Evolutionary conservation across 129 eudicot species (phyloP), one percentile per base, ranked within the genome.

Genomic region (Gnaphalium uliginosum): DNA sequence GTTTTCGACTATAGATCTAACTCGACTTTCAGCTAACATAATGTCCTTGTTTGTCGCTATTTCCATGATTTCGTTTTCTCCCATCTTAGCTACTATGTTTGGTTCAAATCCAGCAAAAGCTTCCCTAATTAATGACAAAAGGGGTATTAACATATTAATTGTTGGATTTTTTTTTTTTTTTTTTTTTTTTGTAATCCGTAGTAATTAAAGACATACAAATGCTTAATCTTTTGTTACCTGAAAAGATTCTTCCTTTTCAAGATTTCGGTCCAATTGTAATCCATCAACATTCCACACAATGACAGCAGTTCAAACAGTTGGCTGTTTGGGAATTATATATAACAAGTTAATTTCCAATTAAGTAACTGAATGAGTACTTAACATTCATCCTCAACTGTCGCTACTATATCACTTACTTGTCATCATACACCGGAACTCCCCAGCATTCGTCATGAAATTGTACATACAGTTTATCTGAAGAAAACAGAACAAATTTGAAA

Each of bases 351-450:
- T 21, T 68, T 17, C 59, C 54, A 14, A 17, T 68, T 79, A 4
- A 9, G 5, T 19, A 18, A 11, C 5, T 14, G 6, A 39, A 0
- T 23, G 9, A 21, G 30, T 22, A 13, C 58, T 27, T 71, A 69
- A 2, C 3, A 18, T 5, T 4, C 25, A n/a, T n/a, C 0, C 30
- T 46, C 7, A 4, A 25, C 26, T 19, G 13, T 50, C 32, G 21
- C 43, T 60, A 66, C 25, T 25, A 8, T 26, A 25, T n/a, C 66
- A 78, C 93, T 84, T 86, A 95, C 99, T 91, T 88, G 81, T 95
- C 99, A 62, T 95, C 99, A 83, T 91, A 95, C 50, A 89, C 95
- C 5, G 97, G 99, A 84, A 91, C 96, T 81, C 99, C 99, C 99
- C 99, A 95, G 84, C 97, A 92, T 66, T 95, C 99, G 66, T 95